Conservation (phyloP, 2,329 filamentous ascomycete genomes). For the Colletotrichum sublineola region DNA sequence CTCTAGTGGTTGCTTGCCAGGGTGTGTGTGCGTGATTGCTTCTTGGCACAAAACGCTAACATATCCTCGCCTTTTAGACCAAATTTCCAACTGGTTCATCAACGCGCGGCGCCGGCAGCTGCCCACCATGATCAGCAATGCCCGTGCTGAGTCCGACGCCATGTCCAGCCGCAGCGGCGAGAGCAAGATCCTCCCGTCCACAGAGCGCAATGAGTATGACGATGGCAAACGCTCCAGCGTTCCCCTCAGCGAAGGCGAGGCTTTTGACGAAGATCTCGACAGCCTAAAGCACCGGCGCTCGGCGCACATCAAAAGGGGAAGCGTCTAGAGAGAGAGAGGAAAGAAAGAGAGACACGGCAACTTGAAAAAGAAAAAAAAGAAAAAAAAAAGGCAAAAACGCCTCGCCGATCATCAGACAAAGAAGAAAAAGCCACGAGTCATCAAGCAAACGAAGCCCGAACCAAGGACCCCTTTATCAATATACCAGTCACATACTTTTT, state of each 20-base stretch:
- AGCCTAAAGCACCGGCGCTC: conserved; percentile 51
- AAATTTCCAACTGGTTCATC: conserved; percentile 87
- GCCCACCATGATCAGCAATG: conserved; percentile 70
- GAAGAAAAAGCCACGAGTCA: not conserved
- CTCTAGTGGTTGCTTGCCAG: not conserved
- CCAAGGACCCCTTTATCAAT: conserved; percentile 2
- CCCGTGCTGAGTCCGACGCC: conserved; percentile 64
- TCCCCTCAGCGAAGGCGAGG: conserved; percentile 63
- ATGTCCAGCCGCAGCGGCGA: conserved; percentile 52
- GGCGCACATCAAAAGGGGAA: conserved; percentile 60
- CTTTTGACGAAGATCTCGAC: conserved; percentile 60
- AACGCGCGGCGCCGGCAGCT: conserved; percentile 78
- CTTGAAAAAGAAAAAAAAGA: conserved; percentile 8
- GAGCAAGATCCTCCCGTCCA: conserved; percentile 55
- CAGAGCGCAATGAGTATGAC: conserved; percentile 56
- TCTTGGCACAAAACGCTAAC: conserved; percentile 42
- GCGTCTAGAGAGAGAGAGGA: conserved; percentile 52
- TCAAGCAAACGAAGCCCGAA: conserved; percentile 14
- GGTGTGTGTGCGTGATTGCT: not conserved
- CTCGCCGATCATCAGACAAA: not conserved
- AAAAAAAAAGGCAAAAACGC: conserved; percentile 1
- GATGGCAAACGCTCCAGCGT: conserved; percentile 53
- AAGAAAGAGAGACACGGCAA: not conserved
- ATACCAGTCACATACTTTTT: conserved; percentile 24
- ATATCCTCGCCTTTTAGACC: conserved; percentile 58